Base-by-base conservation (phyloP, 768 basidiomycete genomes). In the Podaxis rugospora region DNA sequence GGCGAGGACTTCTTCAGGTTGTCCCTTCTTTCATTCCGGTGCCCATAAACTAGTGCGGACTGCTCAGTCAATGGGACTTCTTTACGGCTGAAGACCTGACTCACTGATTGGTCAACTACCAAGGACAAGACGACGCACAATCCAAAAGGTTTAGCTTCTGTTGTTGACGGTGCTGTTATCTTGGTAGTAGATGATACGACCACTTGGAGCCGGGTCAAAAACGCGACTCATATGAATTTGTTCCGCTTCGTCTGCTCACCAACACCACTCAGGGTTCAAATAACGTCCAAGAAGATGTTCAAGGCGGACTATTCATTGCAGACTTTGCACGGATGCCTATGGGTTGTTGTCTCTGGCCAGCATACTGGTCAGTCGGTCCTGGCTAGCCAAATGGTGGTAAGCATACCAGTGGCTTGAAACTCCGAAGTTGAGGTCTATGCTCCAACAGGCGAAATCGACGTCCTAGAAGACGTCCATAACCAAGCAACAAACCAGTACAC, bases 251-350 rank as follows among this genome's bases (percentile, higher is more conserved):
- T 62, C 14, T 52, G n/a, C 40, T 14, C 28, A 27, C 1, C 46
- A 46, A 5, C 10, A 14, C 52, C 49, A 39, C 40, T 75, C 65
- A 89, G 88, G 27, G 81, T 92, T 39, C 87, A 90, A 53, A 89
- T 92, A 63, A 80, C 76, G 57, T 79, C 86, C 32, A 81, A 83
- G 67, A 85, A 88, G 68, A 75, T 70, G 23, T 92, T 85, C 68
- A 81, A 72, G 71, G 76, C n/a, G 90, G 90, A 3, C 75, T 92
- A 10, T 90, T 92, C 75, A 85, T 92, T 64, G 80, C 90, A 16
- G 90, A 92, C 66, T 82, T 90, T 58, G 79, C 68, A 54, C 74
- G 81, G 1, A 89, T 90, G 87, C 90, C 90, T 7, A 78, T 83
- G 55, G 90, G 90, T 0, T 90, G 87, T 67, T 78, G 81, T 56